These are phyloP conservation scores for Cyberlindnera euphorbiae DNA, from an alignment of 805 yeast genomes.

Conservation along the genomic window DNA sequence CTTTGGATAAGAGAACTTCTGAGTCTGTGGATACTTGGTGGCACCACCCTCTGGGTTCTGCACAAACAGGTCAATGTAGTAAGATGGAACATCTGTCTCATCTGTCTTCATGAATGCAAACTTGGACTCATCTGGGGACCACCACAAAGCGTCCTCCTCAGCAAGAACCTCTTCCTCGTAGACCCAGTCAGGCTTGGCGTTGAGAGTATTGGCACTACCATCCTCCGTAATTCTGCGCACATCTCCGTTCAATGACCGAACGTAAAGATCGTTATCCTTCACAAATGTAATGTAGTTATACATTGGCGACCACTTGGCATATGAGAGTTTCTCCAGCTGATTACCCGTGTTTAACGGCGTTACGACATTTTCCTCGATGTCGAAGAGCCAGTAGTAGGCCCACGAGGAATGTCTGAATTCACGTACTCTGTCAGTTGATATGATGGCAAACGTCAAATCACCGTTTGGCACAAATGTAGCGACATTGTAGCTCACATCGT, in stretches of 20 bases:
- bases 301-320: constrained; percentile 71
- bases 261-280: constrained; percentile 57
- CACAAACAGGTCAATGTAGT: constrained; percentile 68
- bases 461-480: constrained; percentile 18
- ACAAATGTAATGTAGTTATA: constrained; percentile 63
- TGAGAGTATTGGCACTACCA: constrained; percentile 62
- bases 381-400: constrained; percentile 38
- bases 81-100: constrained; percentile 68
- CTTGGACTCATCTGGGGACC: constrained; percentile 73
- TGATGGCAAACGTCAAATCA: constrained; percentile 32
- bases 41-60: constrained; percentile 38
- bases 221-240: constrained; percentile 50
- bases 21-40: constrained; percentile 54
- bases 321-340: constrained; percentile 29
- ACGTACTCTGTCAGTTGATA: constrained; percentile 45
- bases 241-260: constrained; percentile 34
- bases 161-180: constrained; percentile 87
- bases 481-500: constrained; percentile 9
- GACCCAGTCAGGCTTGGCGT: constrained; percentile 92
- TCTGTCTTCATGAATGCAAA: constrained; percentile 61
- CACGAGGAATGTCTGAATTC: constrained; percentile 54
- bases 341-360: constrained; percentile 27
- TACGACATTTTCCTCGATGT: constrained; percentile 25
- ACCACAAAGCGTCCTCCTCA: constrained; percentile 71
- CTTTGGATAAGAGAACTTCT: constrained; percentile 70